These are phyloP conservation scores for Glonium stellatum DNA, from an alignment of 495 filamentous ascomycete genomes.

Conservation along the genomic window DNA sequence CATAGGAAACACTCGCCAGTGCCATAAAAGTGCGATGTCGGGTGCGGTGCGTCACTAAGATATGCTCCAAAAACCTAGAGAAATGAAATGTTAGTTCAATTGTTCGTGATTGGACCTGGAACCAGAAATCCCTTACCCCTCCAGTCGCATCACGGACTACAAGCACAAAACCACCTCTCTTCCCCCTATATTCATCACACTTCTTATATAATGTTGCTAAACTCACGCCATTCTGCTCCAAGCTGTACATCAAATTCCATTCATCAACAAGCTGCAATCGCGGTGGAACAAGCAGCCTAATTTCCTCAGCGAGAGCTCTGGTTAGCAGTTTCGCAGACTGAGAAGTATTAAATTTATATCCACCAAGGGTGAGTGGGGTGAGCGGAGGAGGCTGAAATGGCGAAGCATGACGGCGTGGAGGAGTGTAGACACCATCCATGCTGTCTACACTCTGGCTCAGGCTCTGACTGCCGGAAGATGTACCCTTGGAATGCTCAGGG, in stretches of 20 bases:
- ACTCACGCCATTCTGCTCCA: conserved; percentile 89
- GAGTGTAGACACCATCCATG: conserved; percentile 33
- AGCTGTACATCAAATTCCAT: conserved; percentile 79
- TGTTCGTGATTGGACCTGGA: not conserved
- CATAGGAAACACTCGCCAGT: conserved; percentile 98
- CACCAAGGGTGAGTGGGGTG: conserved; percentile 34
- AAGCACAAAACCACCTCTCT: conserved; percentile 76
- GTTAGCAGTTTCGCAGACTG: conserved; percentile 48
- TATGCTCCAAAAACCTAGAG: conserved; percentile 86
- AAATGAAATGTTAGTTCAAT: not conserved
- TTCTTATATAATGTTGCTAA: conserved; percentile 80
- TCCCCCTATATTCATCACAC: conserved; percentile 55
- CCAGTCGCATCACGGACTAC: conserved; percentile 71
- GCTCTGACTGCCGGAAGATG: conserved; percentile 11
- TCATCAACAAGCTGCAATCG: conserved; percentile 78
- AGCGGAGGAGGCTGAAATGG: conserved; percentile 45
- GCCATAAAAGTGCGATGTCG: conserved; percentile 79
- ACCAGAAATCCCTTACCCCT: conserved; percentile 49
- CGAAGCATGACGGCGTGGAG: conserved; percentile 32
- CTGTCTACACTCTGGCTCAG: conserved; percentile 22
- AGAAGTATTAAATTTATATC: conserved; percentile 31
- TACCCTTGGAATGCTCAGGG: conserved; percentile 8
- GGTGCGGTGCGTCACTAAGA: conserved; percentile 77
- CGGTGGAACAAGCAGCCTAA: conserved; percentile 78
- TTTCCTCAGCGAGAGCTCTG: conserved; percentile 79